Evolutionary conservation across 2,329 filamentous ascomycete genomes (phyloP).

Genomic region (Didymella pomorum): DNA sequence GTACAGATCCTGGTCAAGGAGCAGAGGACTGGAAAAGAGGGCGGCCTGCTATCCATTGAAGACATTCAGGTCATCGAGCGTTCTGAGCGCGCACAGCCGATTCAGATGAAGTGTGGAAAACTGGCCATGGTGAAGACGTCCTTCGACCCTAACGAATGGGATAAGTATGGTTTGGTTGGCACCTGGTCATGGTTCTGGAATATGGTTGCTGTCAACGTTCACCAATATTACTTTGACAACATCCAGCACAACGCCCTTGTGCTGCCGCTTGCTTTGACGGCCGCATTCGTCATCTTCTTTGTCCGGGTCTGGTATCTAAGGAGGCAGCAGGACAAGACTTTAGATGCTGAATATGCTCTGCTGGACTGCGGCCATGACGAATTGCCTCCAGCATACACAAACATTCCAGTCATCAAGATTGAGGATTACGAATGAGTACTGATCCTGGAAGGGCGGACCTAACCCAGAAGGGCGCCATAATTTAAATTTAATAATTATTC

Average conservation of each 20-base stretch:
- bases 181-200: conserved; percentile 30
- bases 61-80: conserved; percentile 35
- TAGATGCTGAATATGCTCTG: conserved; percentile 30
- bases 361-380: conserved; percentile 26
- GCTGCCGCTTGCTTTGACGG: conserved; percentile 27
- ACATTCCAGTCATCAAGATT: conserved; percentile 33
- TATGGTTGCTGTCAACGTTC: conserved; percentile 22
- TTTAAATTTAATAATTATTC: background rate
- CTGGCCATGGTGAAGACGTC: conserved; percentile 34
- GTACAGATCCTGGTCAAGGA: conserved; percentile 37
- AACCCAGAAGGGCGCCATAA: background rate
- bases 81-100: conserved; percentile 29
- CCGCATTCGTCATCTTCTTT: conserved; percentile 25
- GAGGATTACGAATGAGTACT: conserved; percentile 29
- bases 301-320: conserved; percentile 21
- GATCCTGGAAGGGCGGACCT: conserved; percentile 4
- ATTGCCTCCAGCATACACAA: conserved; percentile 29
- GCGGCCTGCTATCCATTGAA: conserved; percentile 27
- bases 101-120: conserved; percentile 42
- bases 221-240: conserved; percentile 19
- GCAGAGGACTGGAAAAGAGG: background rate
- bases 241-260: conserved; percentile 24
- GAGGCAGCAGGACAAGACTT: conserved; percentile 20
- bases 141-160: conserved; percentile 43
- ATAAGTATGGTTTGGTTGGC: conserved; percentile 40